These are phyloP conservation scores for Nannochloropsis limnetica DNA, from an alignment of 352 stramenopile species.

Conservation along the genomic window DNA sequence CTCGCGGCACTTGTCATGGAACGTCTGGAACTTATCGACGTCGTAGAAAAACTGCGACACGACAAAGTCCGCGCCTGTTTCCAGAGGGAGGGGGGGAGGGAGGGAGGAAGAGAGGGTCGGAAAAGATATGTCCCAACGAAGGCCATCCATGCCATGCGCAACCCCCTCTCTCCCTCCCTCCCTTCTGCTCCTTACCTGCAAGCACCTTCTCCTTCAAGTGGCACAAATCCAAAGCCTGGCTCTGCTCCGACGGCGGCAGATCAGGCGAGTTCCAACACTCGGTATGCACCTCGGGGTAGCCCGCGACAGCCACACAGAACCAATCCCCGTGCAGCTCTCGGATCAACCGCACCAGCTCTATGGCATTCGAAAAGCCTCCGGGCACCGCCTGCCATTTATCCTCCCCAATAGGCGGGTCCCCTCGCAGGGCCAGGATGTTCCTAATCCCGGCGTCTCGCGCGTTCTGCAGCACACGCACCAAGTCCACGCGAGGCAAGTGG, in stretches of 20 bases:
- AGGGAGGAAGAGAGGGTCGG: neutral
- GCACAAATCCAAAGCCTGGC: slow-evolving; percentile 56
- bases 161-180: slow-evolving; percentile 40
- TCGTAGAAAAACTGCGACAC: slow-evolving; percentile 83
- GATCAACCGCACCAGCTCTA: slow-evolving; percentile 77
- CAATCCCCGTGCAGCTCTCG: slow-evolving; percentile 66
- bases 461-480: slow-evolving; percentile 66
- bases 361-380: slow-evolving; percentile 70
- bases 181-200: slow-evolving; percentile 44
- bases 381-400: slow-evolving; percentile 53
- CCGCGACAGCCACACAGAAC: slow-evolving; percentile 76
- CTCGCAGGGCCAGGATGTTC: slow-evolving; percentile 75
- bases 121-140: neutral
- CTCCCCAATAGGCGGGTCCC: slow-evolving; percentile 66
- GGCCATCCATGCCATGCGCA: neutral
- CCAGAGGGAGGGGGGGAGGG: neutral
- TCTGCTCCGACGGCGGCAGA: slow-evolving; percentile 62
- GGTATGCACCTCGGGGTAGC: slow-evolving; percentile 69
- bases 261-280: slow-evolving; percentile 63
- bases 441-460: slow-evolving; percentile 69
- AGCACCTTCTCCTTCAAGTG: slow-evolving; percentile 76
- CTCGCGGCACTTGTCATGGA: slow-evolving; percentile 64
- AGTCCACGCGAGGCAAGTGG: slow-evolving; percentile 67
- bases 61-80: slow-evolving; percentile 70
- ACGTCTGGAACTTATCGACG: slow-evolving; percentile 65